phyloP scores from a whole-genome alignment of 108 stramenopile genomes.

The Skeletonema costatum region DNA sequence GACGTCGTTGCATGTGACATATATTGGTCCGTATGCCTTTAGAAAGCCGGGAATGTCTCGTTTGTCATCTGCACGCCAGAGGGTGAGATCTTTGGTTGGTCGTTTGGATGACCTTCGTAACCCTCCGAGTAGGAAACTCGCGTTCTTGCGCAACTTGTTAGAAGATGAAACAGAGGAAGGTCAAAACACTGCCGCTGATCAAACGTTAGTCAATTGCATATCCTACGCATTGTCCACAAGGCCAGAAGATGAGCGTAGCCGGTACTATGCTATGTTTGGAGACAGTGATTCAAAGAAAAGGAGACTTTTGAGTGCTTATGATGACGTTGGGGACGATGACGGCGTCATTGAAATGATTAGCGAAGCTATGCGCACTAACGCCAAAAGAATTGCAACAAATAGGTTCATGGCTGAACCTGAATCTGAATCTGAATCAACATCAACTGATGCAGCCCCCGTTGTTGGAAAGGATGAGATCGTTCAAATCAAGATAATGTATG shows the following conservation, averaged over 20 bases:
- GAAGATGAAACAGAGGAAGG: not conserved
- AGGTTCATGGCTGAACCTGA: not conserved
- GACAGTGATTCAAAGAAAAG: slow-evolving; percentile 10
- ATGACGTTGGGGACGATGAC: slow-evolving; percentile 4
- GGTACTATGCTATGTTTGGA: slow-evolving; percentile 32
- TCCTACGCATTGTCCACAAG: slow-evolving; percentile 39
- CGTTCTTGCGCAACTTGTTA: not conserved
- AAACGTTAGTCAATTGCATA: slow-evolving; percentile 32
- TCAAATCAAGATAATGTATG: slow-evolving; percentile 59
- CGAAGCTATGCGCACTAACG: not conserved
- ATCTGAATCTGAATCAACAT: not conserved
- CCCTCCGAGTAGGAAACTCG: not conserved
- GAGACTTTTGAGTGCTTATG: not conserved
- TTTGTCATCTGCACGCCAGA: not conserved
- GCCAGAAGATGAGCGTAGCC: slow-evolving; percentile 34
- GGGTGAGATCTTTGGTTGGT: not conserved
- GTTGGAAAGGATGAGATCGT: slow-evolving; percentile 53
- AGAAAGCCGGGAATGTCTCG: not conserved
- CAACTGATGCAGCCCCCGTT: slow-evolving; percentile 16
- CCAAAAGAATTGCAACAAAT: not conserved
- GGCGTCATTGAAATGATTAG: not conserved
- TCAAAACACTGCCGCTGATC: not conserved
- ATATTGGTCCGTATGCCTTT: slow-evolving; percentile 51
- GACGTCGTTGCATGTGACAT: slow-evolving; percentile 44
- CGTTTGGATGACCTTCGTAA: not conserved